A percentile compares a stretch with the other conserved stretches of the same genome.
phyloP scores from a whole-genome alignment of 208 protist species.

The Leptomonas pyrrhocoris region DNA sequence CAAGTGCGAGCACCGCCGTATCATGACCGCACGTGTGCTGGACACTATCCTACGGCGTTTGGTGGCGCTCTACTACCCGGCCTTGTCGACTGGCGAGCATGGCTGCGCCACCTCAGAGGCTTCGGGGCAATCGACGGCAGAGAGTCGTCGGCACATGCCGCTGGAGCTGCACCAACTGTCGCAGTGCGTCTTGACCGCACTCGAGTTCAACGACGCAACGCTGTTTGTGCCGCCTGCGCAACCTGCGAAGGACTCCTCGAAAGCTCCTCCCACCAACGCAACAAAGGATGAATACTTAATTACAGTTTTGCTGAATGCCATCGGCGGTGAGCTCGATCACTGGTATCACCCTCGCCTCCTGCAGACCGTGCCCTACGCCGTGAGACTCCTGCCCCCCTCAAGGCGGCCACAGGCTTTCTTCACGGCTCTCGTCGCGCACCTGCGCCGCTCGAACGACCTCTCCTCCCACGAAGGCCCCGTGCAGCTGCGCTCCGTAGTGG shows the following conservation, averaged over 20 bases:
- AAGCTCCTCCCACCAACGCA: too few relatives aligned
- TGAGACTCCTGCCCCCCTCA: conserved; percentile 46
- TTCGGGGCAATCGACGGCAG: neutral
- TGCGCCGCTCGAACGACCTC: conserved; percentile 58
- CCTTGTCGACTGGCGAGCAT: neutral
- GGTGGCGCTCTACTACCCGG: conserved; percentile 44
- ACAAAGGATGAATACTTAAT: neutral
- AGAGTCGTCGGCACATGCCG: neutral
- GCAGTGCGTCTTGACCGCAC: conserved; percentile 16
- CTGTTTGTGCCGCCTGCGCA: conserved; percentile 15
- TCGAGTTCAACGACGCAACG: conserved; percentile 27
- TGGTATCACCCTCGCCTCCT: conserved; percentile 46
- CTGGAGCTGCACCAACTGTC: conserved; percentile 29
- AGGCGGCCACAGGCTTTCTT: conserved; percentile 49
- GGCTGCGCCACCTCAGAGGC: neutral
- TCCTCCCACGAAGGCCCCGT: conserved; percentile 42
- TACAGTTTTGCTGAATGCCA: conserved; percentile 16
- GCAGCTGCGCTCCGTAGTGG: conserved; percentile 44
- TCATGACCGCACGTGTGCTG: conserved; percentile 72
- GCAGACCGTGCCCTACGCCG: conserved; percentile 31
- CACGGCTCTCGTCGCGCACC: conserved; percentile 42
- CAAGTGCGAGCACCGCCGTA: conserved; percentile 59
- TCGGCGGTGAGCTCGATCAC: conserved; percentile 26
- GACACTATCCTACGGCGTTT: conserved; percentile 48
- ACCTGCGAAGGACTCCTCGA: neutral